phyloP scores from a whole-genome alignment of 495 filamentous ascomycete genomes.

The Hyaloscypha finlandica region DNA sequence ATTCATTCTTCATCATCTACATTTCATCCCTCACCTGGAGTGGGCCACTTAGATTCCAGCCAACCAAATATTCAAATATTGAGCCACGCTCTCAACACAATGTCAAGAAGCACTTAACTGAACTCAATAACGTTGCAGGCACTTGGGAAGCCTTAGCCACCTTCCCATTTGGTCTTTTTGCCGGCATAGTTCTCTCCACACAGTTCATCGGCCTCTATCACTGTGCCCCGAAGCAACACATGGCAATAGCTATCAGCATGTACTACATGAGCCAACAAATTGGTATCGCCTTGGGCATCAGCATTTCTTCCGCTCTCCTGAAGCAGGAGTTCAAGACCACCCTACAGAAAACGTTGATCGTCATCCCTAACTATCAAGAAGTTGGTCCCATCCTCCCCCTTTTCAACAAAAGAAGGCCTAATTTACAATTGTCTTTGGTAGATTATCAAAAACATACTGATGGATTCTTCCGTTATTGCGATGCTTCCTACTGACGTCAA shows the following conservation, averaged over 20 bases:
- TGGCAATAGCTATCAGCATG: slow-evolving; percentile 35
- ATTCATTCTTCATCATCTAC: not conserved
- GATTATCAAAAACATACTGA: slow-evolving; percentile 35
- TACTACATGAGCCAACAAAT: slow-evolving; percentile 43
- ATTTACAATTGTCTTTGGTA: slow-evolving; percentile 14
- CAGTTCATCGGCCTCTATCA: slow-evolving; percentile 39
- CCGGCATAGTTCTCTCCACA: slow-evolving; percentile 36
- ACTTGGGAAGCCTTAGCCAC: slow-evolving; percentile 30
- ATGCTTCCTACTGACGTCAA: slow-evolving; percentile 25
- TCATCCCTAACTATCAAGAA: slow-evolving; percentile 8
- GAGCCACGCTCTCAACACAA: too few species aligned
- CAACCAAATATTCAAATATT: too few species aligned
- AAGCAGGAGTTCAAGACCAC: slow-evolving; percentile 30
- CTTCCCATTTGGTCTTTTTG: slow-evolving; percentile 31
- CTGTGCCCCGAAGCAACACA: slow-evolving; percentile 29
- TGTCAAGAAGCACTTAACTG: not conserved
- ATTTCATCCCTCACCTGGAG: not conserved
- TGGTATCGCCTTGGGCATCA: slow-evolving; percentile 38
- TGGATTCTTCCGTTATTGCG: slow-evolving; percentile 31
- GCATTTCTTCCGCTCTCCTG: slow-evolving; percentile 32
- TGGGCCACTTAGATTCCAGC: too few species aligned
- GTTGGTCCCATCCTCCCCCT: slow-evolving; percentile 7
- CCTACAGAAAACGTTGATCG: slow-evolving; percentile 23
- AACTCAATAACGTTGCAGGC: slow-evolving; percentile 7
- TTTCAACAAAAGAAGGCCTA: not conserved